phyloP scores from a whole-genome alignment of 495 filamentous ascomycete species.

The Penicillium herquei region DNA sequence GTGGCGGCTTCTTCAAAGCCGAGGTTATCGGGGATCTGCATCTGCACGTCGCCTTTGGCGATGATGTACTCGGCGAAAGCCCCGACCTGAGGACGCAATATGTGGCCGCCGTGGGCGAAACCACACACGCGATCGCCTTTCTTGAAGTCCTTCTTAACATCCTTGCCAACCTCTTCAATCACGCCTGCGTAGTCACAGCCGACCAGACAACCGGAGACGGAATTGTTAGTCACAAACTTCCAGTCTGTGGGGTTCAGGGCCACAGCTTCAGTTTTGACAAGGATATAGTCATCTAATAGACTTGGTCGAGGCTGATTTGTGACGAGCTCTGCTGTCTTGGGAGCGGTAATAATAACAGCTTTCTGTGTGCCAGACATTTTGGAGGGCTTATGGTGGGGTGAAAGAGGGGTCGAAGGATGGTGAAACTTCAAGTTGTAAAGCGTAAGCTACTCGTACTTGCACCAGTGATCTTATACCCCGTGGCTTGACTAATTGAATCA shows the following conservation, averaged over 20 bases:
- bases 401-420: too few species aligned
- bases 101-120: slow-evolving; percentile 48
- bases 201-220: slow-evolving; percentile 32
- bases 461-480: too few species aligned
- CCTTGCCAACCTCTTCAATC: slow-evolving; percentile 50
- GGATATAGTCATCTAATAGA: slow-evolving; percentile 39
- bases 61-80: slow-evolving; percentile 54
- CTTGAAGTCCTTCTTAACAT: slow-evolving; percentile 37
- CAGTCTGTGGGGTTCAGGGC: slow-evolving; percentile 56
- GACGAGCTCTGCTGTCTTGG: slow-evolving; percentile 15
- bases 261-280: slow-evolving; percentile 45
- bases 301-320: slow-evolving; percentile 24
- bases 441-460: too few species aligned
- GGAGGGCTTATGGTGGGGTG: too few species aligned
- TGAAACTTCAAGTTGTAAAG: too few species aligned
- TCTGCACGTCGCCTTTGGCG: slow-evolving; percentile 49
- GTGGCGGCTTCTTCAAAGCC: slow-evolving; percentile 56
- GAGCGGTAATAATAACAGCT: slow-evolving; percentile 14
- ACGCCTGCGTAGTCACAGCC: slow-evolving; percentile 57
- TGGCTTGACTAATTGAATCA: too few species aligned
- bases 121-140: slow-evolving; percentile 55
- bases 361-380: slow-evolving; percentile 4
- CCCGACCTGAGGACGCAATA: slow-evolving; percentile 49
- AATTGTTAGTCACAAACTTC: slow-evolving; percentile 44
- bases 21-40: slow-evolving; percentile 52